These are phyloP conservation scores for Ajuga chamaepitys DNA, from an alignment of 257 asterid genomes.

Conservation along the genomic window DNA sequence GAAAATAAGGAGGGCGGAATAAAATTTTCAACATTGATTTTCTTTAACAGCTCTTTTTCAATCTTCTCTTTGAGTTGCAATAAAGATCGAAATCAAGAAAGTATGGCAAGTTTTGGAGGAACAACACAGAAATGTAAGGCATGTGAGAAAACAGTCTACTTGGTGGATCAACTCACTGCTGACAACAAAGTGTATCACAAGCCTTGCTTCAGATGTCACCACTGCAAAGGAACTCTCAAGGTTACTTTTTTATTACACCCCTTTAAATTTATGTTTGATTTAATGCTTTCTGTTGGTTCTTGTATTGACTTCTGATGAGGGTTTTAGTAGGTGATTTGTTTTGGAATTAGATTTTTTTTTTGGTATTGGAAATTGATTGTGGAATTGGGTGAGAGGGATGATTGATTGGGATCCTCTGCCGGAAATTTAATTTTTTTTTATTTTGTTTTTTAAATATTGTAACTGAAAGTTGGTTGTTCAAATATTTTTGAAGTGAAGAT, in stretches of 20 bases:
- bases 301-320: slow-evolving; percentile 10
- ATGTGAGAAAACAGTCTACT: slow-evolving; percentile 66
- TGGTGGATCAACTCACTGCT: slow-evolving; percentile 62
- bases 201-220: slow-evolving; percentile 75
- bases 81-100: slow-evolving; percentile 10
- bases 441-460: not conserved
- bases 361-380: not conserved
- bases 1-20: slow-evolving; percentile 7
- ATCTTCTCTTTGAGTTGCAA: not conserved
- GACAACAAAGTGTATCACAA: slow-evolving; percentile 62
- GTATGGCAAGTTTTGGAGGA: slow-evolving; percentile 55
- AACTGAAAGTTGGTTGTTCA: not conserved
- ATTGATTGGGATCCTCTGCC: not conserved
- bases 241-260: slow-evolving; percentile 14
- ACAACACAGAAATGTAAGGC: slow-evolving; percentile 69
- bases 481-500: not conserved
- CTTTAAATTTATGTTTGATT: slow-evolving; percentile 4
- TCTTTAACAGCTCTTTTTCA: slow-evolving; percentile 9
- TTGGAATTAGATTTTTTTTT: not conserved
- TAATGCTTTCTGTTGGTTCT: not conserved
- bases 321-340: not conserved
- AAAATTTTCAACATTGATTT: slow-evolving; percentile 3
- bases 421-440: not conserved
- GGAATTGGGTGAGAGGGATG: not conserved
- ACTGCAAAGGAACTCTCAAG: slow-evolving; percentile 75